phyloP scores from a whole-genome alignment of 441 rosid genomes.

The Gossypium trilobum region DNA sequence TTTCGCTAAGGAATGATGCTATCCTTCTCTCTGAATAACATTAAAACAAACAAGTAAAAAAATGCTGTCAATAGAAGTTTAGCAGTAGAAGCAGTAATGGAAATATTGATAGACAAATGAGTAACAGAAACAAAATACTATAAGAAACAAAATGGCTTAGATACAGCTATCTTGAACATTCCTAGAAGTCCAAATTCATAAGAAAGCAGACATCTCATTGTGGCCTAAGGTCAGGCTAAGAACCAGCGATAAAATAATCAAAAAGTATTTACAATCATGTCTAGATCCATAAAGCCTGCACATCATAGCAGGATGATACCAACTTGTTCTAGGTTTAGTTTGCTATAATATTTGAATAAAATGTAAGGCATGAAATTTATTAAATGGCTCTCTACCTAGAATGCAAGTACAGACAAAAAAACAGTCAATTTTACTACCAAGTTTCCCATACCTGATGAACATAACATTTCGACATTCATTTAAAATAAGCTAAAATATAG shows the following conservation, averaged over 20 bases:
- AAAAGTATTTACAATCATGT: constrained; percentile 14
- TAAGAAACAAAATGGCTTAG: constrained; percentile 9
- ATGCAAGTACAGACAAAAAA: background rate
- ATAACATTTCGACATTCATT: background rate
- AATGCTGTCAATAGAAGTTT: background rate
- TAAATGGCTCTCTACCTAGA: background rate
- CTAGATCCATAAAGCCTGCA: constrained; percentile 9
- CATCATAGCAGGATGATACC: background rate
- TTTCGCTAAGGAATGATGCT: constrained; percentile 69
- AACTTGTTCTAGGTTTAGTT: constrained; percentile 4
- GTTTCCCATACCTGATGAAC: background rate
- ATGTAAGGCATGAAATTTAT: constrained; percentile 4
- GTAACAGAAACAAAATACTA: constrained; percentile 1
- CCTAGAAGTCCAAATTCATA: background rate
- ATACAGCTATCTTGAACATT: constrained; percentile 2
- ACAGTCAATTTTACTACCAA: constrained; percentile 1
- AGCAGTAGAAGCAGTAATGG: constrained; percentile 15
- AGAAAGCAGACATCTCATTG: constrained; percentile 10
- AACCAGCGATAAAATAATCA: constrained; percentile 11
- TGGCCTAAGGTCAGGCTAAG: constrained; percentile 12
- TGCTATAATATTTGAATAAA: background rate
- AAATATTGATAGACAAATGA: background rate
- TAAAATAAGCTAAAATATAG: background rate
- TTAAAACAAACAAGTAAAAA: constrained; percentile 17
- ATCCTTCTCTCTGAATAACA: constrained; percentile 73